A percentile compares a stretch with the other conserved stretches of the same genome.
These are phyloP conservation scores for Uronychia setigera DNA, from an alignment of 73 alveolate species.

Conservation along the genomic window DNA sequence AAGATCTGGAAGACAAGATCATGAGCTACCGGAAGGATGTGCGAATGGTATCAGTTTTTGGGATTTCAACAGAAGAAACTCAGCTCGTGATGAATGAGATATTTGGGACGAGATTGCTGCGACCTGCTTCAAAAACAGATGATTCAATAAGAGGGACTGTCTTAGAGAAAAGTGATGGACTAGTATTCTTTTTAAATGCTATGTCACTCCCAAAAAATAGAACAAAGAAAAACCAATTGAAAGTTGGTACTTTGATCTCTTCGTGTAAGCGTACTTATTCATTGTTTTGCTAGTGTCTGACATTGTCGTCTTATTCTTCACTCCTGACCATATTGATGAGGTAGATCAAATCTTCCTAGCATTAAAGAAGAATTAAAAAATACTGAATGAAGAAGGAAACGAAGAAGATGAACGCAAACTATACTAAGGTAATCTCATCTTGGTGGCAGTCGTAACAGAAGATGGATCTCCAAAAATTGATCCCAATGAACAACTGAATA, in stretches of 20 bases:
- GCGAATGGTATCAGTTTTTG: background rate
- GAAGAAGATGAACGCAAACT: too few relatives aligned
- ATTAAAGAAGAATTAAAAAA: background rate
- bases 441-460: too few relatives aligned
- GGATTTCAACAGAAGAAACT: background rate
- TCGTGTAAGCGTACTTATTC: background rate
- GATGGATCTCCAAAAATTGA: too few relatives aligned
- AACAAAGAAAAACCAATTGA: background rate
- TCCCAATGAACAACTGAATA: too few relatives aligned
- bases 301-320: background rate
- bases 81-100: background rate
- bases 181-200: background rate
- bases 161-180: background rate
- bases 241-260: background rate
- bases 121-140: background rate
- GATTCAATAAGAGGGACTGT: background rate
- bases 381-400: background rate
- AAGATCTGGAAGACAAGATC: background rate
- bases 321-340: background rate
- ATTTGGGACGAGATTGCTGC: background rate
- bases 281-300: conserved; percentile 3
- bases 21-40: background rate
- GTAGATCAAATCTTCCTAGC: background rate
- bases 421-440: too few relatives aligned
- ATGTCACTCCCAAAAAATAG: background rate